Evolutionary conservation across 257 asterid genomes (phyloP).

Genomic region (Nicotiana tabacum): DNA sequence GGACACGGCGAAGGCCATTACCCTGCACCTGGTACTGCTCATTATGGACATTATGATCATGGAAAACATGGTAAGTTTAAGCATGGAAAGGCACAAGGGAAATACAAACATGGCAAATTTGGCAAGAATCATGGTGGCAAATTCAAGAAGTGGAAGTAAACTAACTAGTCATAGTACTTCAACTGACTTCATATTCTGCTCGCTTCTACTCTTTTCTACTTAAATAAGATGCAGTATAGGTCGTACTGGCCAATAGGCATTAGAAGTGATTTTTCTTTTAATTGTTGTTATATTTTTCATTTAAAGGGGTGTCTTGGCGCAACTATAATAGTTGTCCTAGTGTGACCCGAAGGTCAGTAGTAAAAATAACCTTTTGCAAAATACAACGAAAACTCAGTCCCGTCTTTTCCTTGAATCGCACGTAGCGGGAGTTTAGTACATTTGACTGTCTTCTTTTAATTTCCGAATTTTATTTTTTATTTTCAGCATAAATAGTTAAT

Average conservation of each 20-base stretch:
- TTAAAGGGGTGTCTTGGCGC: too few species aligned
- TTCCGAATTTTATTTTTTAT: too few species aligned
- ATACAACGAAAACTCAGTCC: too few species aligned
- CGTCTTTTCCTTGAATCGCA: too few species aligned
- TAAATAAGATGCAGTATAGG: too few species aligned
- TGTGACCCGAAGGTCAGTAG: background rate
- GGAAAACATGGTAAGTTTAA: slow-evolving; percentile 51
- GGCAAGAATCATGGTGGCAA: slow-evolving; percentile 51
- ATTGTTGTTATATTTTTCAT: background rate
- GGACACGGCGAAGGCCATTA: slow-evolving; percentile 31
- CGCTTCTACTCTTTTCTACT: background rate
- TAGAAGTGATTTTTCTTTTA: background rate
- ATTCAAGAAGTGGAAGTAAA: slow-evolving; percentile 89
- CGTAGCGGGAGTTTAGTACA: background rate
- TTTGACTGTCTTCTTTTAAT: too few species aligned
- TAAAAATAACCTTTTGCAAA: background rate
- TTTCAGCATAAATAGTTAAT: too few species aligned
- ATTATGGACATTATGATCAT: slow-evolving; percentile 26
- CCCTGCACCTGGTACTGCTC: slow-evolving; percentile 21
- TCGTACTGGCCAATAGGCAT: background rate
- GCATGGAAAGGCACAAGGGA: slow-evolving; percentile 32
- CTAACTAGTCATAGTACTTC: background rate
- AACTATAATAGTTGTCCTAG: background rate
- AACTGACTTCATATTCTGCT: background rate
- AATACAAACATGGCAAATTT: slow-evolving; percentile 42